Evolutionary conservation across 2,329 filamentous ascomycete species (phyloP).

Genomic region (Amesomyces nigricolor): DNA sequence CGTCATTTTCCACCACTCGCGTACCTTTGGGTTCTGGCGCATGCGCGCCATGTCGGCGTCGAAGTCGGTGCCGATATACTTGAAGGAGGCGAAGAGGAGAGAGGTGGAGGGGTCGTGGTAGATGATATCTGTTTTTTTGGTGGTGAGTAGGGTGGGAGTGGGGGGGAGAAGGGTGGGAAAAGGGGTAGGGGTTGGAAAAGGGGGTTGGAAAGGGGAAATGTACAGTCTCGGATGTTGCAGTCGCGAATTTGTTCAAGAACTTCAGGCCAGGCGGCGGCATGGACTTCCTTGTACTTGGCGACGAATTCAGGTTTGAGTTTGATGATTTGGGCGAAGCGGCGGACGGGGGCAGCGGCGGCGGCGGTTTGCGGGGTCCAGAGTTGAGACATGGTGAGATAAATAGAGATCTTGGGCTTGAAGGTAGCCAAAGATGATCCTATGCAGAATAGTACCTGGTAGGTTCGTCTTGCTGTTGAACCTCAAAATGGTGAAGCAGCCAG

Average conservation of each 20-base stretch:
- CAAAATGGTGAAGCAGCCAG: too few species aligned
- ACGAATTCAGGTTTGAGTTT: slow-evolving; percentile 62
- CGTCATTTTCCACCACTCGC: slow-evolving; percentile 77
- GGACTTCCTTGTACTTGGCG: slow-evolving; percentile 66
- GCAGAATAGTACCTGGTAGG: too few species aligned
- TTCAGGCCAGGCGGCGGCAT: slow-evolving; percentile 70
- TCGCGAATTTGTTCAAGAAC: slow-evolving; percentile 70
- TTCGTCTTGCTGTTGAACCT: too few species aligned
- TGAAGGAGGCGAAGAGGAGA: slow-evolving; percentile 70
- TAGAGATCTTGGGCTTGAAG: too few species aligned
- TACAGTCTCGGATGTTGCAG: slow-evolving; percentile 69
- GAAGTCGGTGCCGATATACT: slow-evolving; percentile 69
- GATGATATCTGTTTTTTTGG: slow-evolving; percentile 55
- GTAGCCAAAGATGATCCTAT: too few species aligned
- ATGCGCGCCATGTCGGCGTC: slow-evolving; percentile 71
- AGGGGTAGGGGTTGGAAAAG: neutral
- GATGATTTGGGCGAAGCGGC: slow-evolving; percentile 66
- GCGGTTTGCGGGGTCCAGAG: slow-evolving; percentile 11
- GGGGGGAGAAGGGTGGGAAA: neutral
- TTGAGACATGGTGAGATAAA: slow-evolving; percentile 6
- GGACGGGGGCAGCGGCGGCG: slow-evolving; percentile 31
- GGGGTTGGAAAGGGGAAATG: slow-evolving; percentile 18
- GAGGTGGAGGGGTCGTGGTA: slow-evolving; percentile 59
- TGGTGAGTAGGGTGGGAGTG: too few species aligned
- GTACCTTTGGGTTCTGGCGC: slow-evolving; percentile 65